Evolutionary conservation across 176 grass and related monocot species (phyloP), one percentile per base, ranked within the genome.

Genomic region (Leersia perrieri): DNA sequence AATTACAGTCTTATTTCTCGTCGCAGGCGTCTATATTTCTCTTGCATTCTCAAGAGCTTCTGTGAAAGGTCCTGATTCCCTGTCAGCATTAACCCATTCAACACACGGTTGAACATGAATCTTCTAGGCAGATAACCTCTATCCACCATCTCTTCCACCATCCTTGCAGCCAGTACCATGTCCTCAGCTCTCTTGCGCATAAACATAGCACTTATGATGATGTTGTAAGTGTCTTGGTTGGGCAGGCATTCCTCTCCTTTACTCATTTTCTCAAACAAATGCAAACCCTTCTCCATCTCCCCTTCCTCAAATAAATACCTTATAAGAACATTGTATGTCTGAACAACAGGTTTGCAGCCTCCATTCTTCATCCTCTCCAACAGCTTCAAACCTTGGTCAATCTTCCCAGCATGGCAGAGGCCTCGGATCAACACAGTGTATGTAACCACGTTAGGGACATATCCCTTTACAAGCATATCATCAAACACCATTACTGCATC

Each of bases 161-260:
- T 95, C 83, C 80, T 91, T 4, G 88, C 90, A 0, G 92, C 95
- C 72, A 89, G 63, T 30, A 90, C 73, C 90, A 89, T 90, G 85
- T 98, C 92, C 63, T 95, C 84, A 0, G 80, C 77, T 74, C 88
- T 92, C 82, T 87, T 98, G 67, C 92, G 89, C 55, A 87, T 79
- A 89, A 98, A 98, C 95, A 98, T 98, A 27, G 90, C 87, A 64
- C 92, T 93, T 73, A 98, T 95, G 64, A 98, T 81, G 27, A 98
- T 88, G 51, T 98, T 98, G 66, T 91, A 98, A 20, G 88, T 95
- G 75, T 98, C 95, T 66, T 92, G 85, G 55, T 98, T 95, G 16
- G 96, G 92, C 72, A 98, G 83, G 83, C 88, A 95, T 7, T 62
- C 64, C 71, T 82, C 87, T 57, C 84, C 76, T 45, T 84, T 80